Evolutionary conservation across 1,139 yeast species (phyloP).

Genomic region (Yamadazyma diospyri): DNA sequence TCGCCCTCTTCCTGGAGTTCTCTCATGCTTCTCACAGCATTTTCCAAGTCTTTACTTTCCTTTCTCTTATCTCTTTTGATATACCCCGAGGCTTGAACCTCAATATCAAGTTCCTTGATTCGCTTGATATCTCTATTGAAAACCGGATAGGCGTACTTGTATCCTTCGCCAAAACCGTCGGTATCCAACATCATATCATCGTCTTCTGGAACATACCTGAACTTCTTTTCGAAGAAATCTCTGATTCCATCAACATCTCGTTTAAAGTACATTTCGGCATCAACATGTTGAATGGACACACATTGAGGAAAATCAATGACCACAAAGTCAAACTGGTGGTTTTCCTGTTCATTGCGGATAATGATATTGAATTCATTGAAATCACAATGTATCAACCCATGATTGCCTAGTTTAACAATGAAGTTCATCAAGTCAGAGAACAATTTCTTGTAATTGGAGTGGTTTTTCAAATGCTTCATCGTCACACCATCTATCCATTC

Average conservation of each 20-base stretch:
- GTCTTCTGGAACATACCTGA: constrained; percentile 64
- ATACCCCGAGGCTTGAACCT: constrained; percentile 90
- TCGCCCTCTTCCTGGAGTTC: constrained; percentile 27
- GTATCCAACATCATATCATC: constrained; percentile 69
- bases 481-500: constrained; percentile 85
- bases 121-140: constrained; percentile 75
- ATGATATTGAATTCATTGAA: constrained; percentile 94
- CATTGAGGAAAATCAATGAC: constrained; percentile 99
- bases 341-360: constrained; percentile 53
- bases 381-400: constrained; percentile 95
- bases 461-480: constrained; percentile 77
- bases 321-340: constrained; percentile 62
- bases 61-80: constrained; percentile 58
- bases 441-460: constrained; percentile 62
- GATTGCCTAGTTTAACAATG: constrained; percentile 75
- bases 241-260: constrained; percentile 91
- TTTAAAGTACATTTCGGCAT: constrained; percentile 82
- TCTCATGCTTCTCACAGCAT: constrained; percentile 68
- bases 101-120: constrained; percentile 65
- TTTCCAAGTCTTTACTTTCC: constrained; percentile 63
- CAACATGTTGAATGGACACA: constrained; percentile 85
- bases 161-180: constrained; percentile 80
- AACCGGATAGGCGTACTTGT: constrained; percentile 72
- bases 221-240: constrained; percentile 74
- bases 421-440: constrained; percentile 86